Evolutionary conservation across 2,329 filamentous ascomycete genomes (phyloP).

Genomic region (Ramularia collo-cygni): DNA sequence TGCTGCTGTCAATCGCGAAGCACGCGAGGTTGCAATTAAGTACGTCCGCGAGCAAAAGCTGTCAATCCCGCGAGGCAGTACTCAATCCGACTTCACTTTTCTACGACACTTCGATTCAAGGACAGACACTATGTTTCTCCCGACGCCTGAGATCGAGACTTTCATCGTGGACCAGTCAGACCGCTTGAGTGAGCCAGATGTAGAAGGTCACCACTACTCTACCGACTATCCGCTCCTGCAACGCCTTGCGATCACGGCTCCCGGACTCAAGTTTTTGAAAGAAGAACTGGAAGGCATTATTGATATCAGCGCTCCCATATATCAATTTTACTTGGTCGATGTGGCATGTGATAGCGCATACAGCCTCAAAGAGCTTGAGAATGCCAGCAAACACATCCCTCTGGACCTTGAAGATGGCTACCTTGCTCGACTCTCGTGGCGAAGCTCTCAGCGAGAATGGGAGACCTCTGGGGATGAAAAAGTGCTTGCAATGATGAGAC

Average conservation of each 20-base stretch:
- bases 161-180: background rate
- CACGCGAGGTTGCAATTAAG: constrained; percentile 2
- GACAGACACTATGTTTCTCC: constrained; percentile 3
- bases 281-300: background rate
- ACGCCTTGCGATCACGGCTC: background rate
- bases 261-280: background rate
- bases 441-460: background rate
- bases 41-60: constrained; percentile 1
- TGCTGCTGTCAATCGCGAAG: constrained; percentile 3
- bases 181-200: background rate
- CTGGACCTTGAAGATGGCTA: background rate
- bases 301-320: background rate
- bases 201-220: background rate
- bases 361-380: background rate
- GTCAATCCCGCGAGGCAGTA: background rate
- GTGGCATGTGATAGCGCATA: background rate
- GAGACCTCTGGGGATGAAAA: background rate
- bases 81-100: background rate
- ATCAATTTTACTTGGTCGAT: background rate
- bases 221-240: background rate
- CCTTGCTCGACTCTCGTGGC: background rate
- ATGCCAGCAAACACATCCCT: background rate
- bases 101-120: constrained; percentile 1
- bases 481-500: background rate
- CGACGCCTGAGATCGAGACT: background rate